Percentiles rank a stretch among this genome's conserved stretches.
These are phyloP conservation scores for Tylopilus plumbeoviolaceoides DNA, from an alignment of 768 basidiomycete species.

Conservation along the genomic window DNA sequence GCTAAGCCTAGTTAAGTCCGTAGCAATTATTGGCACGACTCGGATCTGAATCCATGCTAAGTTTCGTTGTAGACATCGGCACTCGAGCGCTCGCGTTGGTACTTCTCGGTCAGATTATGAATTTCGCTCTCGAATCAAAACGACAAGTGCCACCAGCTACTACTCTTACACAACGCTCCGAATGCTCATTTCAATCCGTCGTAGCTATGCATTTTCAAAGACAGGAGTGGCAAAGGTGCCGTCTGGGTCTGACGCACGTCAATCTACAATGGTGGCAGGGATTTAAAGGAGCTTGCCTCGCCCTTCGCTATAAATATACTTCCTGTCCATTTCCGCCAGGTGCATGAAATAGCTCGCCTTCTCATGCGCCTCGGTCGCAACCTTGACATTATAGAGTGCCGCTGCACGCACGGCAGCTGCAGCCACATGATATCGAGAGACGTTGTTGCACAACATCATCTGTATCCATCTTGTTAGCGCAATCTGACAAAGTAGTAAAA, in stretches of 20 bases:
- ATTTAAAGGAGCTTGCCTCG: constrained; percentile 39
- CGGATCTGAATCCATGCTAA: too few relatives aligned
- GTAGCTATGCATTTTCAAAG: constrained; percentile 24
- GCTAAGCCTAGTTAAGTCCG: too few relatives aligned
- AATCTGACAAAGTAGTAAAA: neutral
- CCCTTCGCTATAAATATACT: constrained; percentile 58
- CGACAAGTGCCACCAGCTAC: neutral
- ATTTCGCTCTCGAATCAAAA: too few relatives aligned
- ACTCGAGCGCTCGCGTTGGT: too few relatives aligned
- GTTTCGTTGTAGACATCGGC: too few relatives aligned
- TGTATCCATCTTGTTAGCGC: constrained; percentile 23
- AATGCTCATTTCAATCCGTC: neutral
- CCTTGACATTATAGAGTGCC: constrained; percentile 46
- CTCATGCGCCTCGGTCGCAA: constrained; percentile 57
- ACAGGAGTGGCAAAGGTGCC: constrained; percentile 44
- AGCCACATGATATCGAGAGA: constrained; percentile 55
- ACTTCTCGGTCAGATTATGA: too few relatives aligned
- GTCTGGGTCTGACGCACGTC: constrained; percentile 27
- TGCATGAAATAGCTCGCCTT: constrained; percentile 57
- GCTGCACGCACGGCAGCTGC: constrained; percentile 55
- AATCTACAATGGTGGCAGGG: neutral
- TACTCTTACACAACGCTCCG: neutral
- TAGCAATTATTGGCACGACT: too few relatives aligned
- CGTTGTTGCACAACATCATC: constrained; percentile 71
- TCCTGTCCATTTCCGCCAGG: constrained; percentile 51